Percentiles rank a stretch among this genome's conserved stretches.
Conservation (phyloP, 257 asterid genomes). For the Striga asiatica region DNA sequence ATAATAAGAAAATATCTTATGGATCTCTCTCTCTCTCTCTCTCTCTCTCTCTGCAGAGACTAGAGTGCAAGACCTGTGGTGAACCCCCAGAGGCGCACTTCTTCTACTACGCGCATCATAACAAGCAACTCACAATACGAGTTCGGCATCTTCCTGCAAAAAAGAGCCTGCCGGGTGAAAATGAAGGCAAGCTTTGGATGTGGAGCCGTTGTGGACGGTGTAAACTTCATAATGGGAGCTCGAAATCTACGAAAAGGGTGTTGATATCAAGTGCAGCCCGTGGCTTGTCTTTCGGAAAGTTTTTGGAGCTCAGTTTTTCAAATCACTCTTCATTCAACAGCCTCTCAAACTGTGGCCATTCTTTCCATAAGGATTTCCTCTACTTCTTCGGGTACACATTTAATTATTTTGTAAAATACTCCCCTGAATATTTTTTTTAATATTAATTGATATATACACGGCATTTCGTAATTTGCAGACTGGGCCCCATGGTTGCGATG, state of each 20-base stretch:
- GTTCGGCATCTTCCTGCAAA: slow-evolving; percentile 50
- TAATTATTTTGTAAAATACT: no score
- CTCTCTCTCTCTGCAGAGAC: slow-evolving; percentile 39
- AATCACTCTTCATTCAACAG: slow-evolving; percentile 55
- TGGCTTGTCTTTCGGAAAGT: slow-evolving; percentile 85
- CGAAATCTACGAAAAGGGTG: slow-evolving; percentile 70
- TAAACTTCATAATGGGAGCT: slow-evolving; percentile 37
- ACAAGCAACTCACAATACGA: slow-evolving; percentile 78
- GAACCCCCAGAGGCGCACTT: slow-evolving; percentile 65
- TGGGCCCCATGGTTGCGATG: slow-evolving; percentile 84
- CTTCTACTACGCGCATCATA: slow-evolving; percentile 75
- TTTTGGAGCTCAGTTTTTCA: slow-evolving; percentile 83
- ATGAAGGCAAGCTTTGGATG: slow-evolving; percentile 95
- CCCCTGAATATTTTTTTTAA: background rate
- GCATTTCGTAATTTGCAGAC: slow-evolving; percentile 39
- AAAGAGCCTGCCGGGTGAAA: slow-evolving; percentile 60
- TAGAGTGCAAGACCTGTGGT: slow-evolving; percentile 61
- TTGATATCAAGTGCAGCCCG: slow-evolving; percentile 73
- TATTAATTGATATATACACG: background rate
- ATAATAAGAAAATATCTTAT: no score
- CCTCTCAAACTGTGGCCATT: slow-evolving; percentile 75
- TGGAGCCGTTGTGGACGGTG: slow-evolving; percentile 95
- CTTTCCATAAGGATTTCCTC: slow-evolving; percentile 79
- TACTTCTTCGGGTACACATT: slow-evolving; percentile 94
- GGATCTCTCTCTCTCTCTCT: no score